Evolutionary conservation across 169 alveolate species (phyloP), one percentile per base, ranked within the genome.

Genomic region (Plasmodium sp.): DNA sequence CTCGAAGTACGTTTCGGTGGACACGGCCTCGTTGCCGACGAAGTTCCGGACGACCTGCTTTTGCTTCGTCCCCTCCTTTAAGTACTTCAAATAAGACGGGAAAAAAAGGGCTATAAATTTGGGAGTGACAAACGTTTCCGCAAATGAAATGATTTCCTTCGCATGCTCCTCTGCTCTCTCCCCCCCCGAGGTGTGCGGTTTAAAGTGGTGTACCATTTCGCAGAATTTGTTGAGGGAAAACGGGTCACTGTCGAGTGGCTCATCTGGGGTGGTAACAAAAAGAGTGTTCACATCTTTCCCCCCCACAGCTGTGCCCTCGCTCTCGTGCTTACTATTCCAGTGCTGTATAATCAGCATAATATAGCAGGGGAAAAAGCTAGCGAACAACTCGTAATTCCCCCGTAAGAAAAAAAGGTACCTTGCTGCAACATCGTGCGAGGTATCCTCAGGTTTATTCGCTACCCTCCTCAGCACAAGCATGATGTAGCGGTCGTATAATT

Each of bases 21-120:
- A 90, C 18, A 80, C 94, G 9, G 94, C 94, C 54, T 90, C 84
- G 27, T 90, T 90, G 14, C 94, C 94, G 18, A 90, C 12, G 45
- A 90, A 80, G 67, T 90, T 90, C 48, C 36, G 41, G 31, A 90
- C 92, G 83, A 48, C 72, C n/a, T 33, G 81, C 77, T 92, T 92
- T 82, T 92, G 95, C 79, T 58, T 92, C 9, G 91, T 82, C 9
- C 73, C 92, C 14, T 81, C 41, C 39, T 67, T 82, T 92, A 92
- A 39, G 77, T 92, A 92, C 56, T 81, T 81, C 41, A 92, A 82
- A 43, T 92, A 92, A 34, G 92, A 81, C 27, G 95, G 95, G 62
- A 92, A 92, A 36, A 92, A 92, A 51, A 92, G 92, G 58, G 92
- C 92, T 34, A 92, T 92, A 92, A 92, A 92, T 82, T 83, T 81